Evolutionary conservation across 768 basidiomycete species (phyloP).

Genomic region (Auricularia sp.): DNA sequence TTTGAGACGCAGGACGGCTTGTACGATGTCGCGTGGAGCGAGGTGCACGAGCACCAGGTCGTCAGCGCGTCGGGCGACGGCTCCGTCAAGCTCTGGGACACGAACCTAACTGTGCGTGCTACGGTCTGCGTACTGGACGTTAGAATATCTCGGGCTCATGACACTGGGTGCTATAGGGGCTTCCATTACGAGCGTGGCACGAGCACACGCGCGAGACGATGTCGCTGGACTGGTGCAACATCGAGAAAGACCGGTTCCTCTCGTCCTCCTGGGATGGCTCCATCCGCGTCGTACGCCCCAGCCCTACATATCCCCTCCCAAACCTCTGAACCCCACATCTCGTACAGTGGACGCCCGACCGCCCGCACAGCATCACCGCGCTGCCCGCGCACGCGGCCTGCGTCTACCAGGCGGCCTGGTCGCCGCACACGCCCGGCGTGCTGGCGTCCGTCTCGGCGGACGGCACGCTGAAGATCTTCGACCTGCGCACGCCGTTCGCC

Average conservation of each 20-base stretch:
- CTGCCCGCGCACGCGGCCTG: constrained; percentile 76
- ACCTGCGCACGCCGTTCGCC: constrained; percentile 25
- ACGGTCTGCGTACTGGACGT: neutral
- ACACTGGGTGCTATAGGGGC: constrained; percentile 43
- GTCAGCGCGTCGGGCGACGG: constrained; percentile 86
- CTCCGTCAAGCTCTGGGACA: constrained; percentile 83
- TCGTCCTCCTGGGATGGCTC: constrained; percentile 90
- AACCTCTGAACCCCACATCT: neutral
- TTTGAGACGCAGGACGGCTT: constrained; percentile 86
- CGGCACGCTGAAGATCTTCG: constrained; percentile 76
- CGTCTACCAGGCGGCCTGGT: constrained; percentile 86
- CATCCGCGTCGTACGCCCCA: constrained; percentile 67
- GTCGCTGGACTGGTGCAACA: constrained; percentile 91
- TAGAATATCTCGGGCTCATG: neutral
- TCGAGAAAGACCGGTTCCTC: constrained; percentile 77
- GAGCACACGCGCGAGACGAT: constrained; percentile 91
- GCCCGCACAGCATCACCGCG: constrained; percentile 66
- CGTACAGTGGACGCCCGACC: constrained; percentile 76
- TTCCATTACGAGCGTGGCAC: constrained; percentile 85
- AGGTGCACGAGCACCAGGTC: constrained; percentile 88
- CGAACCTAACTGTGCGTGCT: constrained; percentile 61
- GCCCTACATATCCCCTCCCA: neutral
- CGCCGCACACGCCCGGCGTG: constrained; percentile 78
- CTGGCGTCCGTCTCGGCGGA: constrained; percentile 80
- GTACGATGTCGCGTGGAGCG: constrained; percentile 91